These are phyloP conservation scores for Lizanozyma gosingica DNA, from an alignment of 1,139 yeast genomes.

Conservation along the genomic window DNA sequence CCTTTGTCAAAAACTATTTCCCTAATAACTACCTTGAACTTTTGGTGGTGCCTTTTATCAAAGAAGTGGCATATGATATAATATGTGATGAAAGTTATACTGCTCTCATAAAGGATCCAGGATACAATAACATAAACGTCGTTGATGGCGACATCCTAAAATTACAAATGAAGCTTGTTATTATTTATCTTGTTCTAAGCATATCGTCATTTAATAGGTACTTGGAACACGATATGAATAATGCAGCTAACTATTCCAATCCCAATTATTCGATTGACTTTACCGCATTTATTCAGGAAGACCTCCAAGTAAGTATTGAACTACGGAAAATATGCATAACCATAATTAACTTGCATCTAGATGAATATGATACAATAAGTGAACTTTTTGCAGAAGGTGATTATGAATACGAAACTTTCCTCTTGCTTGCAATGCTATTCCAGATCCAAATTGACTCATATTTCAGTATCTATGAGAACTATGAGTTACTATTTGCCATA, in stretches of 20 bases:
- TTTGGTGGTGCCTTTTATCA: slow-evolving; percentile 22
- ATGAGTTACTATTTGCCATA: slow-evolving; percentile 34
- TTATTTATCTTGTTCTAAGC: neutral
- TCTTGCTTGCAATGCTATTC: slow-evolving; percentile 23
- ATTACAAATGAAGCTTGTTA: neutral
- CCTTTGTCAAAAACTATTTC: slow-evolving; percentile 4
- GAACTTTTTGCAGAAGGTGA: slow-evolving; percentile 8
- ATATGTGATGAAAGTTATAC: slow-evolving; percentile 11
- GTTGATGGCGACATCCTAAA: too few relatives aligned
- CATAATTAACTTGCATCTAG: slow-evolving; percentile 32
- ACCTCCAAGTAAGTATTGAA: slow-evolving; percentile 23
- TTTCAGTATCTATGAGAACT: slow-evolving; percentile 35
- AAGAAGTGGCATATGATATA: slow-evolving; percentile 23
- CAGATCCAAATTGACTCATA: slow-evolving; percentile 30
- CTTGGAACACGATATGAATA: neutral
- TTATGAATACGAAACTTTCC: slow-evolving; percentile 15
- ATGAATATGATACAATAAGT: slow-evolving; percentile 30
- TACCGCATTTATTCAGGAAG: slow-evolving; percentile 14
- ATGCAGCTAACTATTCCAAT: too few relatives aligned
- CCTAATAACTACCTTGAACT: slow-evolving; percentile 21
- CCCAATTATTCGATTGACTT: too few relatives aligned
- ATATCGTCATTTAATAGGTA: neutral
- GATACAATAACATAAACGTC: neutral
- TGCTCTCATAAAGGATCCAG: neutral
- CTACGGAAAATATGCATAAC: slow-evolving; percentile 29